Evolutionary conservation across 2,329 filamentous ascomycete species (phyloP), one percentile per base, ranked within the genome.

Genomic region (Basipetospora chlamydospora): DNA sequence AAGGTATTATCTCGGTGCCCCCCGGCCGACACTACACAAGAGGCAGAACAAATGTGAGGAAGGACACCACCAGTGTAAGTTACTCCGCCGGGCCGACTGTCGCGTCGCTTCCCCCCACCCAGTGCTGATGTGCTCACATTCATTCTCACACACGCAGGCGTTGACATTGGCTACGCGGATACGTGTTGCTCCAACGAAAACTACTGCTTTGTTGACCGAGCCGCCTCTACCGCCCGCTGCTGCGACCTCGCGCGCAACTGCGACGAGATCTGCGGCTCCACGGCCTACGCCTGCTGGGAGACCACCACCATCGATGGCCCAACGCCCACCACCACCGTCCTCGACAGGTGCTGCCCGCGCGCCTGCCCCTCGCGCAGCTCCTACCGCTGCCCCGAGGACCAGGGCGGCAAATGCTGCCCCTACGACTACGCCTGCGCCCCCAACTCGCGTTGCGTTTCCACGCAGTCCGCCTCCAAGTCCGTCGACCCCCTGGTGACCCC

Each of bases 321-420:
- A 4, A 39, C 33, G 28, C 26, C 42, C 3, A 49, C 51, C 21
- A 50, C 45, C 6, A 44, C 49, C 11, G 44, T 45, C 11, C 42
- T 43, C 20, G 33, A 42, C 4, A 55, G 56, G 15, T 66, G 64
- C 44, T 61, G 61, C 44, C 42, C 47, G 22, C 58, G 63, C 2
- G 41, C 43, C 1, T 67, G 65, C 35, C 57, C 57, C 9, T 45
- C 41, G 30, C 57, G 59, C 17, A 60, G 56, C 43, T 47, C 55
- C 33, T 71, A 62, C 44, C 54, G 55, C 17, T 73, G 69, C 44
- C 52, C 64, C 13, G 23, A 40, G 7, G 45, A 39, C 2, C 55
- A 64, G 20, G 66, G 68, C 39, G 60, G 60, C 13, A 57, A 58
- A 34, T 74, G 70, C 52, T 74, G 70, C 44, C 37, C 46, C 7